Evolutionary conservation across 1,139 yeast species (phyloP).

Genomic region (Lodderomyces jiufengensis): DNA sequence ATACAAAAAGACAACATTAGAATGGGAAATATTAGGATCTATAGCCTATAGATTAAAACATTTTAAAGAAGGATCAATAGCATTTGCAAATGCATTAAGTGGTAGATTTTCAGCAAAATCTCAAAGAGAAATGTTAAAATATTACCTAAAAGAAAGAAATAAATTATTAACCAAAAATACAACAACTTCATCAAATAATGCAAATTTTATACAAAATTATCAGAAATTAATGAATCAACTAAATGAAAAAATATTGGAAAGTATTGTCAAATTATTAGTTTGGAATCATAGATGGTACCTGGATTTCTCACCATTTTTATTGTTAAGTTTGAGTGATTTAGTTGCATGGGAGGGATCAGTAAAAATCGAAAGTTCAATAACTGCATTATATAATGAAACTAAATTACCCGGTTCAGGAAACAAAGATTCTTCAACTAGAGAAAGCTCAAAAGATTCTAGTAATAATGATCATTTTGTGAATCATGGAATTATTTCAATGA

Average conservation of each 20-base stretch:
- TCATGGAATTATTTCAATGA: conserved; percentile 58
- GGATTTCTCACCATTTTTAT: conserved; percentile 73
- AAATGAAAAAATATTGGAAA: conserved; percentile 63
- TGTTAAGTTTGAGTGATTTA: conserved; percentile 53
- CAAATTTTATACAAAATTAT: conserved; percentile 24
- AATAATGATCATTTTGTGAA: conserved; percentile 27
- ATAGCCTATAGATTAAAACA: conserved; percentile 78
- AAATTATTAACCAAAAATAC: conserved; percentile 31
- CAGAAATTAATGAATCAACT: conserved; percentile 46
- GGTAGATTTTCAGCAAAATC: conserved; percentile 82
- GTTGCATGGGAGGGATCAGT: conserved; percentile 76
- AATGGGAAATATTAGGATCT: conserved; percentile 90
- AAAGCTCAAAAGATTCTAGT: conserved; percentile 8
- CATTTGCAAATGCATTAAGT: conserved; percentile 73
- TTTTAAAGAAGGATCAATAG: conserved; percentile 74
- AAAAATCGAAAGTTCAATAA: conserved; percentile 72
- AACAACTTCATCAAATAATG: conserved; percentile 15
- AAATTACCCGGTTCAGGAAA: conserved; percentile 17
- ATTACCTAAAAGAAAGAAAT: conserved; percentile 50
- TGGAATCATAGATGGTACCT: conserved; percentile 99
- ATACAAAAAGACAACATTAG: conserved; percentile 75
- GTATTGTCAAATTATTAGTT: conserved; percentile 72
- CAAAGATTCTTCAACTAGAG: conserved; percentile 1
- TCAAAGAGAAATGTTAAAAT: conserved; percentile 68
- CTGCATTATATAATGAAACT: conserved; percentile 58